Conservation (phyloP, 805 yeast species). For the Candida tammaniensis region DNA sequence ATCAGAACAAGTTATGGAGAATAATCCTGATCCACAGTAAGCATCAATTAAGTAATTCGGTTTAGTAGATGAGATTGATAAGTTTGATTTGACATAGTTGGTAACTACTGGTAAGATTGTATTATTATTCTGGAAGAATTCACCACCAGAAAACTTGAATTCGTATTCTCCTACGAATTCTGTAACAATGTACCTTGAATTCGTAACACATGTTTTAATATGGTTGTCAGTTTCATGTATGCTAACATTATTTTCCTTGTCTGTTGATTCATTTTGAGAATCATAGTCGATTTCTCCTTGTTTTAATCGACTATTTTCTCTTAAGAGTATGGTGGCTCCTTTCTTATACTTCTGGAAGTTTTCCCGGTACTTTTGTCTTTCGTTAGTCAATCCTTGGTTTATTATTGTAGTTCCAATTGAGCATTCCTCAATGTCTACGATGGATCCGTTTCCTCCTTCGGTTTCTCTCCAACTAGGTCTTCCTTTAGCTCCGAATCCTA, state of each 20-base stretch:
- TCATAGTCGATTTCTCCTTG: slow-evolving; percentile 43
- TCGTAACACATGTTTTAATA: slow-evolving; percentile 73
- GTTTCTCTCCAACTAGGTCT: slow-evolving; percentile 63
- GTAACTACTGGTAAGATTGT: slow-evolving; percentile 85
- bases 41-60: slow-evolving; percentile 81
- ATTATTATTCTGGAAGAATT: slow-evolving; percentile 68
- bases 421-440: slow-evolving; percentile 93
- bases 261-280: slow-evolving; percentile 4
- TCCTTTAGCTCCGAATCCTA: slow-evolving; percentile 90
- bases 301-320: slow-evolving; percentile 65
- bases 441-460: slow-evolving; percentile 58
- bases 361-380: slow-evolving; percentile 54
- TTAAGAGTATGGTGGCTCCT: slow-evolving; percentile 82
- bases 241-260: slow-evolving; percentile 28
- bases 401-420: slow-evolving; percentile 80
- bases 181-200: slow-evolving; percentile 72
- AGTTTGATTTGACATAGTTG: slow-evolving; percentile 70
- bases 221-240: slow-evolving; percentile 24
- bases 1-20: slow-evolving; percentile 79
- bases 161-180: slow-evolving; percentile 73
- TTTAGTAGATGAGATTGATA: slow-evolving; percentile 35
- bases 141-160: slow-evolving; percentile 90
- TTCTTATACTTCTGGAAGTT: slow-evolving; percentile 52
- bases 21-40: slow-evolving; percentile 94
- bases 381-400: slow-evolving; percentile 69